Percentiles rank a stretch among this genome's conserved stretches.
Evolutionary conservation across 75 land plant species (phyloP).

Genomic region (Pinus albicaulis): DNA sequence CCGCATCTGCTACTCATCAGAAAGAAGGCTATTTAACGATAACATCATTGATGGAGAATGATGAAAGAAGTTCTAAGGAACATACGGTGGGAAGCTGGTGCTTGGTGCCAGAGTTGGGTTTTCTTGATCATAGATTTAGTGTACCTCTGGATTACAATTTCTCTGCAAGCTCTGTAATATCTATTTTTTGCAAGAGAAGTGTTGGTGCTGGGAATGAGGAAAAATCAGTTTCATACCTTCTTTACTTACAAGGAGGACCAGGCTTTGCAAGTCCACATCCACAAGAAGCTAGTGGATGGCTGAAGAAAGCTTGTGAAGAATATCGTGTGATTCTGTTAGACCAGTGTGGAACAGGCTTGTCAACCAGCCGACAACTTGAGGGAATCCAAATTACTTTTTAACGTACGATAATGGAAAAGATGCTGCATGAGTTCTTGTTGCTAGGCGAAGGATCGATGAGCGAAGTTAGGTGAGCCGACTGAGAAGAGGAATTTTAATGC

Average conservation of each 20-base stretch:
- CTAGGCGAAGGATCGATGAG: too few relatives aligned
- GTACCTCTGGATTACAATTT: conserved; percentile 73
- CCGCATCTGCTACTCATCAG: too few relatives aligned
- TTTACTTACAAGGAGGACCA: conserved; percentile 96
- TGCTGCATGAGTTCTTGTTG: too few relatives aligned
- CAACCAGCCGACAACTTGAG: too few relatives aligned
- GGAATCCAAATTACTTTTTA: too few relatives aligned
- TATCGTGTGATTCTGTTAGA: conserved; percentile 80
- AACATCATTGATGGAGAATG: background rate
- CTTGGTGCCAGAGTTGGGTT: conserved; percentile 67
- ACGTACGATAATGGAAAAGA: too few relatives aligned
- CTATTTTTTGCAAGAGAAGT: conserved; percentile 83
- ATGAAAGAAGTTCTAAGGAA: background rate
- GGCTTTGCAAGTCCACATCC: conserved; percentile 86
- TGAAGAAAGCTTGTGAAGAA: conserved; percentile 87
- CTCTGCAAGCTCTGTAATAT: conserved; percentile 19
- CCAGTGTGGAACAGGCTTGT: too few relatives aligned
- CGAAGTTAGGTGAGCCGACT: too few relatives aligned
- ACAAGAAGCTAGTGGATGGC: conserved; percentile 83
- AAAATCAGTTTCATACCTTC: conserved; percentile 43
- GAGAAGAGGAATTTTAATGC: too few relatives aligned
- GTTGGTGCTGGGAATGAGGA: conserved; percentile 16
- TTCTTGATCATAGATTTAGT: conserved; percentile 65
- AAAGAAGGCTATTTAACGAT: too few relatives aligned
- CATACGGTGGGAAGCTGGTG: conserved; percentile 46